Percentiles rank a stretch among this genome's conserved stretches.
phyloP scores from a whole-genome alignment of 306 rosid species.

The Urtica urens region DNA sequence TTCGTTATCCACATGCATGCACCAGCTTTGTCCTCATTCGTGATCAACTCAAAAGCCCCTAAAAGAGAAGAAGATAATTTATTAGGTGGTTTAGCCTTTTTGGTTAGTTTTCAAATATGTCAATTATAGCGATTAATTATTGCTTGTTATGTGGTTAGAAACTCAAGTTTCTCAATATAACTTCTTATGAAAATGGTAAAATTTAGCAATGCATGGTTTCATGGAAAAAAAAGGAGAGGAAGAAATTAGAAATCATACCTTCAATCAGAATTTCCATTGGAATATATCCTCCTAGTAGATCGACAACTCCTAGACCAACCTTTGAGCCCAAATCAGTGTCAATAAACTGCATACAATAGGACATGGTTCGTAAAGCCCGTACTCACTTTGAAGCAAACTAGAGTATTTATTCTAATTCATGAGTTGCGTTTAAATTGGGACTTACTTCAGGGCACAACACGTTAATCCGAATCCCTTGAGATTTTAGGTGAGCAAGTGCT shows the following conservation, averaged over 20 bases:
- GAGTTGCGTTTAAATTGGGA: no score
- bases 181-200: no score
- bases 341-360: slow-evolving; percentile 55
- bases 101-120: neutral
- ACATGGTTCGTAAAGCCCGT: no score
- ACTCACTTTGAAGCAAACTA: neutral
- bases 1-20: slow-evolving; percentile 85
- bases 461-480: slow-evolving; percentile 75
- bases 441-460: slow-evolving; percentile 97
- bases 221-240: neutral
- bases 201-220: no score
- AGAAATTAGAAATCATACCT: slow-evolving; percentile 35
- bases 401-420: neutral
- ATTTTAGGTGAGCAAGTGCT: slow-evolving; percentile 52
- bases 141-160: slow-evolving; percentile 3
- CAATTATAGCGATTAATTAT: neutral
- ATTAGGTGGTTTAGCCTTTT: neutral
- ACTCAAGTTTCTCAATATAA: slow-evolving; percentile 13
- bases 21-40: slow-evolving; percentile 82
- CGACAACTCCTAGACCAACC: slow-evolving; percentile 21
- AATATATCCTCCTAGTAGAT: slow-evolving; percentile 49
- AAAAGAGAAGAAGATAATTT: neutral
- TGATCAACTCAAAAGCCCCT: slow-evolving; percentile 88
- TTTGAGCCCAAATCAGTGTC: slow-evolving; percentile 50
- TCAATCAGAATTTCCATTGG: slow-evolving; percentile 81